phyloP scores from a whole-genome alignment of 1,284 basidiomycete genomes.

The Moniliella sp. region DNA sequence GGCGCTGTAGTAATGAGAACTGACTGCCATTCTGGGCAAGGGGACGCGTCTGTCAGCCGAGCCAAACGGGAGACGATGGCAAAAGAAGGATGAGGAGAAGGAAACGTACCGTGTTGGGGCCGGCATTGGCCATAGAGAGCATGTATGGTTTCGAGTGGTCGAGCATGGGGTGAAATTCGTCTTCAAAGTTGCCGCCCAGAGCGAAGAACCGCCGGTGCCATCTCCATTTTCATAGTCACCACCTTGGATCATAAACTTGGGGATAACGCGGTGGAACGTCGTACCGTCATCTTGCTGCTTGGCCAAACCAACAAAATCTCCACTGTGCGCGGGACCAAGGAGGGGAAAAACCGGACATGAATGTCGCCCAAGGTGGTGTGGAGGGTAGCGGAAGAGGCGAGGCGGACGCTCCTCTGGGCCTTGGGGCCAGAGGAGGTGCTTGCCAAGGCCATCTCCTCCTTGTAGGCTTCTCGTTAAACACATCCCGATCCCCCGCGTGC shows the following conservation, averaged over 20 bases:
- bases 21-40: conserved; percentile 52
- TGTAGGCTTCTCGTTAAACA: conserved; percentile 94
- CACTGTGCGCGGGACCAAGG: conserved; percentile 74
- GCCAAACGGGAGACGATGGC: too few species aligned
- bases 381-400: conserved; percentile 47
- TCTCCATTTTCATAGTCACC: conserved; percentile 91
- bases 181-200: conserved; percentile 85
- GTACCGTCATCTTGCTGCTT: conserved; percentile 71
- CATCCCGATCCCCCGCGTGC: conserved; percentile 79
- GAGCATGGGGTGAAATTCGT: conserved; percentile 71
- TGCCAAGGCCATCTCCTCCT: conserved; percentile 82
- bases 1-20: conserved; percentile 92
- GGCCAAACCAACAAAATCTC: conserved; percentile 89
- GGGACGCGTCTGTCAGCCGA: too few species aligned
- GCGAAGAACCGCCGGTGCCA: conserved; percentile 76
- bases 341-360: conserved; percentile 58
- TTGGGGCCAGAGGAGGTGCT: conserved; percentile 41
- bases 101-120: conserved; percentile 64
- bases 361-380: conserved; percentile 93
- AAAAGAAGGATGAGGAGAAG: too few species aligned
- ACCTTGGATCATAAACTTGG: conserved; percentile 98
- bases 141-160: conserved; percentile 86
- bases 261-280: conserved; percentile 90
- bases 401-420: too few species aligned
- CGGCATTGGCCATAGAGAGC: conserved; percentile 97